phyloP scores from a whole-genome alignment of 1,139 yeast species.

The Saccharomyces hybrid region DNA sequence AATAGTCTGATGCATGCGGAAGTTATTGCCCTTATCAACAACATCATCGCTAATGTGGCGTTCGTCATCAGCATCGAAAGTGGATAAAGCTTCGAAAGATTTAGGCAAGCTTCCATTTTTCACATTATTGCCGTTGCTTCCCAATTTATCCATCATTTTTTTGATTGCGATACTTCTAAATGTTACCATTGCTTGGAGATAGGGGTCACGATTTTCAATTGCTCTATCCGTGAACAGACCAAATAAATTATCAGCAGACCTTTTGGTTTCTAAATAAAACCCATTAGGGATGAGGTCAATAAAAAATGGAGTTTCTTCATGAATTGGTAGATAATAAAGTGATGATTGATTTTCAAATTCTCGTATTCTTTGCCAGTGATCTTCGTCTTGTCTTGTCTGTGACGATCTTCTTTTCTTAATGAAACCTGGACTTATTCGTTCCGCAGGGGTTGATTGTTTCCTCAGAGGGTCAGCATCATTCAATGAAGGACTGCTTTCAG shows the following conservation, averaged over 20 bases:
- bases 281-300: constrained; percentile 25
- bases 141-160: constrained; percentile 15
- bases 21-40: constrained; percentile 3
- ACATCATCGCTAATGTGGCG: constrained; percentile 1
- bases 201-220: constrained; percentile 25
- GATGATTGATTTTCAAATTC: neutral
- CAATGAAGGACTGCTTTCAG: neutral
- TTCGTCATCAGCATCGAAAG: constrained; percentile 19
- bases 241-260: constrained; percentile 24
- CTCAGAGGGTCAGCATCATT: neutral
- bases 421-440: neutral
- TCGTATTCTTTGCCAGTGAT: neutral
- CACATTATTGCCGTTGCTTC: constrained; percentile 7
- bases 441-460: neutral
- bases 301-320: constrained; percentile 3
- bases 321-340: neutral
- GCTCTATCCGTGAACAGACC: constrained; percentile 21
- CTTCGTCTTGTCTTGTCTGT: neutral
- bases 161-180: constrained; percentile 21
- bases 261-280: constrained; percentile 18
- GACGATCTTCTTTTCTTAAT: neutral
- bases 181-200: constrained; percentile 16
- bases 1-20: constrained; percentile 13
- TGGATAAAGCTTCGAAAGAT: constrained; percentile 20
- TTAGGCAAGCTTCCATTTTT: constrained; percentile 17